These are phyloP conservation scores for Termitomyces sp. DNA, from an alignment of 1,284 basidiomycete genomes.

Conservation along the genomic window DNA sequence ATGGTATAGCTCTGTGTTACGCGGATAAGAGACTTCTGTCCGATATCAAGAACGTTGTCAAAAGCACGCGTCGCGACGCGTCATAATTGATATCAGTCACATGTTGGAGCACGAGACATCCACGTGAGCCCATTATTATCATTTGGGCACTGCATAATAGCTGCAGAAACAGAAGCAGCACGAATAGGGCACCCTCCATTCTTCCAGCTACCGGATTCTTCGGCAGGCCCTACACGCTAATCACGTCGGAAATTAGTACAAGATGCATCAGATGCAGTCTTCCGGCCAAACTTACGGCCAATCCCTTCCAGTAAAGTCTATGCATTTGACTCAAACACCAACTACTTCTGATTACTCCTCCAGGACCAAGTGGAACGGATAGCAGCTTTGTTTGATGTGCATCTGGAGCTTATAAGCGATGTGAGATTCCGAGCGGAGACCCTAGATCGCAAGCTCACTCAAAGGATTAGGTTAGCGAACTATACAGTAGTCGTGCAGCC, in stretches of 20 bases:
- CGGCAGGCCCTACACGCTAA: background rate
- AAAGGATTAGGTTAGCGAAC: constrained; percentile 53
- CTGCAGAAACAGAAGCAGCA: background rate
- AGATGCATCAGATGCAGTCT: constrained; percentile 8
- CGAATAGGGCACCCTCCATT: background rate
- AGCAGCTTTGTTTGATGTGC: constrained; percentile 49
- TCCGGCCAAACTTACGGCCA: constrained; percentile 38
- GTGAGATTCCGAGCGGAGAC: constrained; percentile 31
- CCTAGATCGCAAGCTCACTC: background rate
- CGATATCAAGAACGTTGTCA: background rate
- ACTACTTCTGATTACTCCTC: constrained; percentile 5
- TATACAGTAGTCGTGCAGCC: constrained; percentile 59
- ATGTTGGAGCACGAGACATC: background rate
- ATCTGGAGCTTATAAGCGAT: constrained; percentile 59
- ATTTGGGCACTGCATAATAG: background rate
- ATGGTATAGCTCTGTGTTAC: too few relatives aligned
- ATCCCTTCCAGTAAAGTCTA: constrained; percentile 40
- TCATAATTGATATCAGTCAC: background rate
- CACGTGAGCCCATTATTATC: background rate
- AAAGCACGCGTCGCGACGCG: background rate
- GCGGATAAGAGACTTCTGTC: background rate
- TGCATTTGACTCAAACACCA: constrained; percentile 1
- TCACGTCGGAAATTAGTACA: background rate
- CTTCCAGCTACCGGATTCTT: background rate
- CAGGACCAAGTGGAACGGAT: constrained; percentile 60